Conservation (phyloP, 2,329 filamentous ascomycete species). For the Diaporthe citri region DNA sequence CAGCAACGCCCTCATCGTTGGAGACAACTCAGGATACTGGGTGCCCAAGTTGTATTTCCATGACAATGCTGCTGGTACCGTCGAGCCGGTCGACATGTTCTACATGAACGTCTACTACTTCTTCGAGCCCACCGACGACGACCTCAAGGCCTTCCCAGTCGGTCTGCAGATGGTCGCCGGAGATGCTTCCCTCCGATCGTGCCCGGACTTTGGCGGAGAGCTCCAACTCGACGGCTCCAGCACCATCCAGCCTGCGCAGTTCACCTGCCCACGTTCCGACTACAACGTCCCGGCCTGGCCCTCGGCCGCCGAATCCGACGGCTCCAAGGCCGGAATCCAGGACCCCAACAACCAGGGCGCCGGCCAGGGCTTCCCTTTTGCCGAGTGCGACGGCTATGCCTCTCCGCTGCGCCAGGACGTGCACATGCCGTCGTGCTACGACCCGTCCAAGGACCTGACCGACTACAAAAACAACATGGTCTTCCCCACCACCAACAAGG, state of each 20-base stretch:
- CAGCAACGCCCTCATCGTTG: slow-evolving; percentile 76
- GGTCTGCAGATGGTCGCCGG: slow-evolving; percentile 81
- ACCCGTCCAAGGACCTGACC: slow-evolving; percentile 70
- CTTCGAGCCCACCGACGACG: slow-evolving; percentile 74
- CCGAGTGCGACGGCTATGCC: slow-evolving; percentile 73
- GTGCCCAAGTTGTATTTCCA: slow-evolving; percentile 78
- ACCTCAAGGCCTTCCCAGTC: slow-evolving; percentile 76
- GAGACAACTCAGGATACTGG: slow-evolving; percentile 84
- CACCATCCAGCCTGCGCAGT: slow-evolving; percentile 67
- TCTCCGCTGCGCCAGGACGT: slow-evolving; percentile 75
- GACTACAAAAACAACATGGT: slow-evolving; percentile 76
- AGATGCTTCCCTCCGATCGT: slow-evolving; percentile 68
- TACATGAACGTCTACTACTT: slow-evolving; percentile 86
- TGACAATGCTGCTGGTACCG: slow-evolving; percentile 71
- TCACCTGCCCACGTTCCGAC: slow-evolving; percentile 69
- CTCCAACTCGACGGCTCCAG: slow-evolving; percentile 64
- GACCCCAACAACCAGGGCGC: slow-evolving; percentile 67
- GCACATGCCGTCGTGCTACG: slow-evolving; percentile 82
- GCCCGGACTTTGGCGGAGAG: slow-evolving; percentile 61
- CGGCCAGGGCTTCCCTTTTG: slow-evolving; percentile 76
- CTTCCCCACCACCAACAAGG: slow-evolving; percentile 65
- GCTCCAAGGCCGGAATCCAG: slow-evolving; percentile 65
- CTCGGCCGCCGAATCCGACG: slow-evolving; percentile 68
- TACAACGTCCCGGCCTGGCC: slow-evolving; percentile 66
- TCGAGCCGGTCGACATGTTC: slow-evolving; percentile 76